Evolutionary conservation across 768 basidiomycete species (phyloP), one percentile per base, ranked within the genome.

Genomic region (Panaeolus papilionaceus): DNA sequence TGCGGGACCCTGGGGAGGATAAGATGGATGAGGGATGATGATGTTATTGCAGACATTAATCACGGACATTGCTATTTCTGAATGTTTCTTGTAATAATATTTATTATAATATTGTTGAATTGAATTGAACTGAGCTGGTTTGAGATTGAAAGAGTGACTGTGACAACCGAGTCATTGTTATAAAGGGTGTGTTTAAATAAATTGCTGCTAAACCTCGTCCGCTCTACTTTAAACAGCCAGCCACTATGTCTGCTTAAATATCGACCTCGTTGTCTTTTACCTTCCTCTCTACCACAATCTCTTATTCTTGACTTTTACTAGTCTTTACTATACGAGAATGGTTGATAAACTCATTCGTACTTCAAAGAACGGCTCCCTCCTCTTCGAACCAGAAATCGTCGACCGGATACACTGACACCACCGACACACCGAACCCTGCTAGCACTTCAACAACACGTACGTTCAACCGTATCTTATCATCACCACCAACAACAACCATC

Each of bases 321-420:
- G 70, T 75, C 79, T 79, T 80, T 67, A 66, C 71, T 73, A 33
- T 33, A 74, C 81, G 79, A 81, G 79, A 84, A 94, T 94, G 92
- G 90, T 93, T 85, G 89, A 92, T 83, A 92, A 89, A 88, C 88
- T 89, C 78, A 83, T 88, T 76, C 91, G 90, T 73, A 89, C 84
- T 80, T 89, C 90, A 77, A 91, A 89, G 85, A 90, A 92, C 91
- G 92, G 92, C 84, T 90, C 91, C 80, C 86, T 93, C 68, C 87
- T 93, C 76, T 94, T 94, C 79, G 92, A 93, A 83, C 92, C 92
- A 69, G 89, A 91, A 83, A 90, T 92, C 80, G 92, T 92, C 79
- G 88, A 93, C 80, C 92, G 92, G 79, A 94, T 94, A 94, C 88
- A 89, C 38, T 33, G 10, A 65, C 79, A 68, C 77, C 71, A 68